Evolutionary conservation across 2,329 filamentous ascomycete genomes (phyloP), one percentile per base, ranked within the genome.

Genomic region (Domatiomyces catenatus): DNA sequence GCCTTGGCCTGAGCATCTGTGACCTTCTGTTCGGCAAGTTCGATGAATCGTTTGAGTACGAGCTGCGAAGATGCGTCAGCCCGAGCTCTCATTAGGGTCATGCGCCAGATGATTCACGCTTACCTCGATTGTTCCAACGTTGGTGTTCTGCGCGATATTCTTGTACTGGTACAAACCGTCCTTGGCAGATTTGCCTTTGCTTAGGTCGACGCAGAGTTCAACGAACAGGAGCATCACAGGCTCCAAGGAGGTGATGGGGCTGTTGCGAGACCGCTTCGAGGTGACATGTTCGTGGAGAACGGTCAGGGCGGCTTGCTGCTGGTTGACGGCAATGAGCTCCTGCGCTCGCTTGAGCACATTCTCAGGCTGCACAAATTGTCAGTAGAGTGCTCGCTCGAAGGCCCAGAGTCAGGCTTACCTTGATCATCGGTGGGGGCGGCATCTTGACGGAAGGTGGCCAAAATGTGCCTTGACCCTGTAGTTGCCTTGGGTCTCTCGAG

Each of bases 101-200:
- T 8, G 32, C 12, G 32, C 32, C 5, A 15, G 46, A 24, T 20
- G 15, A n/a, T 17, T 26, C 36, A 48, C 15, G n/a, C 52, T 42
- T 72, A 87, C 84, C 80, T 96, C 92, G 67, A 98, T 98, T 55
- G 92, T 98, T 62, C 81, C 88, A 60, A 98, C 88, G 67, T 96
- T 96, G 61, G 90, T 94, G 74, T 98, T 98, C 70, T 98, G 92
- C 50, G 89, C 90, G 60, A 95, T 96, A 70, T 98, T 98, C 78
- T 98, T 98, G 79, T 98, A 98, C 70, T 95, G 92, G 70, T 96
- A 98, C 47, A 98, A 78, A 55, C 92, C 92, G 73, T 98, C 92
- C 77, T 98, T 98, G 69, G 90, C 92, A 54, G 92, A 79, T 72
- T 98, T 98, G 62, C 92, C 92, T 74, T 96, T 98, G 73, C 92